Percentiles rank a stretch among this genome's conserved stretches.
phyloP scores from a whole-genome alignment of 257 asterid species.

The Solanum ossicruentum region DNA sequence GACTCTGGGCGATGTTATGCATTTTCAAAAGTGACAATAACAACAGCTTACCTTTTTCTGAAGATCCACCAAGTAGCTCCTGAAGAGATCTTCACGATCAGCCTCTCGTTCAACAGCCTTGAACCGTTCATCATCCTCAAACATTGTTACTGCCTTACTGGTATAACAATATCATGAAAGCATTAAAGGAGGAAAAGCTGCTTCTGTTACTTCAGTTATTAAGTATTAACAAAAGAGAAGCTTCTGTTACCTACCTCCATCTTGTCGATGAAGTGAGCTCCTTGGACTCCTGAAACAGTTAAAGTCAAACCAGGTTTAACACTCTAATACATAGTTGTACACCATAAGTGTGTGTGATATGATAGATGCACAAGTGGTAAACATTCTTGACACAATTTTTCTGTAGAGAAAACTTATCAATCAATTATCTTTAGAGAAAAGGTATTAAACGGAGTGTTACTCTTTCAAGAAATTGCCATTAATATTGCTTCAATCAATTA shows the following conservation, averaged over 20 bases:
- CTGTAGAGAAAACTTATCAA: neutral
- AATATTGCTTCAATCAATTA: neutral
- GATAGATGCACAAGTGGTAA: neutral
- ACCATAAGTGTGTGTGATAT: neutral
- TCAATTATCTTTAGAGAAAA: neutral
- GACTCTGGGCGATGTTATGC: neutral
- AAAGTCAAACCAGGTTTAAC: neutral
- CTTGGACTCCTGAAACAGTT: constrained; percentile 56
- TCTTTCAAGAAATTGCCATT: neutral
- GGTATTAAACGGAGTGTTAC: neutral
- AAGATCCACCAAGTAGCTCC: constrained; percentile 84
- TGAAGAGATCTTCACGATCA: constrained; percentile 93
- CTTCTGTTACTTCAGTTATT: neutral
- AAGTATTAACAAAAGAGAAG: neutral
- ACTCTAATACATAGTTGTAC: neutral
- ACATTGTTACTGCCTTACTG: constrained; percentile 90
- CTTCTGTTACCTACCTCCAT: constrained; percentile 59
- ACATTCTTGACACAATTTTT: neutral
- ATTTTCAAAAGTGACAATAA: neutral
- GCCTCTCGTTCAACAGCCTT: constrained; percentile 88
- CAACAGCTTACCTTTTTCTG: constrained; percentile 57
- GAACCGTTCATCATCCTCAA: constrained; percentile 91
- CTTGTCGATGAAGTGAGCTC: constrained; percentile 86
- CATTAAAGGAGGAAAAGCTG: neutral
- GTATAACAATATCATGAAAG: neutral